Conservation (phyloP, 164 flowering plant species). For the Dillenia suffruticosa region DNA sequence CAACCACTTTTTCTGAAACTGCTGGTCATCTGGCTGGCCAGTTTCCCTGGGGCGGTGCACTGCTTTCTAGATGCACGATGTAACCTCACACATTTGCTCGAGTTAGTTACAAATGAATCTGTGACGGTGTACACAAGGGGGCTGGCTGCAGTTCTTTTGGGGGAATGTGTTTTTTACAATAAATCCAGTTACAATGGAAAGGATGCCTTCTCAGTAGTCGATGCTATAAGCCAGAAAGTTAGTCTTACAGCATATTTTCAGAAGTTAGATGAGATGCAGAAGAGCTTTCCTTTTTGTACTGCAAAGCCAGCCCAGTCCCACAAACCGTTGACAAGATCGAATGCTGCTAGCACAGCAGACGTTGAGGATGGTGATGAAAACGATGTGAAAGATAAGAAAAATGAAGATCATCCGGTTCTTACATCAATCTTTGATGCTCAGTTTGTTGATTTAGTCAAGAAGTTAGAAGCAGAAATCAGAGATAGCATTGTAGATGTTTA, state of each 20-base stretch:
- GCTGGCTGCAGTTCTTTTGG: slow-evolving; percentile 77
- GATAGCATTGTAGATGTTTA: slow-evolving; percentile 72
- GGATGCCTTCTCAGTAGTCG: slow-evolving; percentile 73
- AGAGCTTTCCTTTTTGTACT: slow-evolving; percentile 46
- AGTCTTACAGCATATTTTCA: slow-evolving; percentile 78
- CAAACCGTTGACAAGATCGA: slow-evolving; percentile 67
- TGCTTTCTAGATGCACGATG: slow-evolving; percentile 82
- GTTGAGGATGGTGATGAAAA: slow-evolving; percentile 56
- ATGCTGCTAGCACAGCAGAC: slow-evolving; percentile 66
- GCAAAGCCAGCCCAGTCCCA: slow-evolving; percentile 38
- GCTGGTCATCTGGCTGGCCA: slow-evolving; percentile 76
- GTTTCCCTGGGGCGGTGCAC: slow-evolving; percentile 76
- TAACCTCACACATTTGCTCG: slow-evolving; percentile 85
- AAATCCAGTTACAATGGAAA: slow-evolving; percentile 41
- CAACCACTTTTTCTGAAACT: slow-evolving; percentile 76
- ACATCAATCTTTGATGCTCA: slow-evolving; percentile 51
- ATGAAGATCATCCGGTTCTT: slow-evolving; percentile 66
- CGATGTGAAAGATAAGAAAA: slow-evolving; percentile 31
- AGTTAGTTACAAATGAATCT: slow-evolving; percentile 60
- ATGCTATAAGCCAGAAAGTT: slow-evolving; percentile 80
- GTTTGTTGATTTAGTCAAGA: slow-evolving; percentile 55
- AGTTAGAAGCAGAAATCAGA: slow-evolving; percentile 64
- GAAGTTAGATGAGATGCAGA: slow-evolving; percentile 85
- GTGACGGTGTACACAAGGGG: slow-evolving; percentile 59
- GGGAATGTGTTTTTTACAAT: slow-evolving; percentile 81